Base-by-base conservation (phyloP, 257 asterid genomes). In the Solanum medicagineum region DNA sequence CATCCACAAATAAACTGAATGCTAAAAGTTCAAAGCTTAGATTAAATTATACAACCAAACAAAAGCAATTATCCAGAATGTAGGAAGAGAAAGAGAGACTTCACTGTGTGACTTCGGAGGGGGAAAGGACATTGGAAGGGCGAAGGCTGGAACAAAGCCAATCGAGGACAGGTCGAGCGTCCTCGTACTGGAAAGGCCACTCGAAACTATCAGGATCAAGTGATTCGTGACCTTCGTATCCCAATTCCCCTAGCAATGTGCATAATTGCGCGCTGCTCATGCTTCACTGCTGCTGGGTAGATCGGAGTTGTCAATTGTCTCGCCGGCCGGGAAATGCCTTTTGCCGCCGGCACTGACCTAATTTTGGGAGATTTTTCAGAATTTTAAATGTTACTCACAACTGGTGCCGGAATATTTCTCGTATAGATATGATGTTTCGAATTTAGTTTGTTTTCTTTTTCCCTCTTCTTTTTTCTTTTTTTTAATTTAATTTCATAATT, bases 161-260 rank as follows among this genome's bases (percentile, higher is more conserved):
- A 87, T 96, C 97, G 87, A 96, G 98, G 47, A 96, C 88, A 66
- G 98, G 99, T 17, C 98, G 94, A 89, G 93, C 98, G 87, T 96
- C 99, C 79, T 96, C 99, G 92, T 96, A 94, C 85, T 96, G 99
- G 86, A 96, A 96, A 44, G 99, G 99, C 99, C 99, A 96, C 81
- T 96, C 98, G 85, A 94, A 96, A 90, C 99, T 96, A 90, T 96
- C 98, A 17, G 98, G 94, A 90, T 96, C 98, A 86, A 93, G 84
- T 10, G 94, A 91, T 53, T 87, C 92, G 84, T 90, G 92, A 66
- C 95, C 98, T 85, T 93, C 95, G 90, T 91, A 94, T 26, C 97
- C 97, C 88, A 96, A 92, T 86, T 96, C 98, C 66, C 93, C 88
- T 88, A 96, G 88, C 91, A 96, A 88, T 59, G 91, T 95, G 89